These are phyloP conservation scores for Borealophlyctis nickersoniae DNA, from an alignment of 192 early-diverging fungal genomes.

Conservation along the genomic window DNA sequence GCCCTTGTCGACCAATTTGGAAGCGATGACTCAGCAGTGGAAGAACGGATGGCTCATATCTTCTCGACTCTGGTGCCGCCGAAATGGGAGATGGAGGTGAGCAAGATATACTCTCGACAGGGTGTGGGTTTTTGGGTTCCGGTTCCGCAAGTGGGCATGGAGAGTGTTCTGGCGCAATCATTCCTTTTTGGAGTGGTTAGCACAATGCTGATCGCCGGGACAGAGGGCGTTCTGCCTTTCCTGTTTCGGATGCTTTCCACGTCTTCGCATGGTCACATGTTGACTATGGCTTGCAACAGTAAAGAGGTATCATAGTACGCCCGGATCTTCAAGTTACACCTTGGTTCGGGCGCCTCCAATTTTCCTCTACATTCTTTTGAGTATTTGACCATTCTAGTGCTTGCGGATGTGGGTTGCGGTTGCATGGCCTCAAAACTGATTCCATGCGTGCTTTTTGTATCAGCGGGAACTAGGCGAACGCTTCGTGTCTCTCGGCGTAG, in stretches of 20 bases:
- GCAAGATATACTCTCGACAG: slow-evolving; percentile 1
- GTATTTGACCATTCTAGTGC: slow-evolving; percentile 6
- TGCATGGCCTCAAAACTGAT: too few relatives aligned
- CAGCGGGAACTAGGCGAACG: slow-evolving; percentile 79
- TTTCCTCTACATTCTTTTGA: slow-evolving; percentile 12
- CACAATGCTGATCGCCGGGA: too few relatives aligned
- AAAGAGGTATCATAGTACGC: slow-evolving; percentile 41
- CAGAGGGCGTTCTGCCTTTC: too few relatives aligned
- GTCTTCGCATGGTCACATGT: too few relatives aligned
- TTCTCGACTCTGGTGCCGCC: slow-evolving; percentile 77
- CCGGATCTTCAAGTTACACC: slow-evolving; percentile 9
- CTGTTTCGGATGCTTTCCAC: too few relatives aligned
- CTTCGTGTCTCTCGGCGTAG: slow-evolving; percentile 80
- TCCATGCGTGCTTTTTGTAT: background rate
- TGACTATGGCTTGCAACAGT: too few relatives aligned
- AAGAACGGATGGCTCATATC: slow-evolving; percentile 79
- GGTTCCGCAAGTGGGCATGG: background rate
- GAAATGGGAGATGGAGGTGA: slow-evolving; percentile 91
- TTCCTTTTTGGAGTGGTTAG: slow-evolving; percentile 14
- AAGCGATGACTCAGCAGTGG: slow-evolving; percentile 60
- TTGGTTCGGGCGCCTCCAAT: slow-evolving; percentile 31
- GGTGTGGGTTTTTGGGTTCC: too few relatives aligned
- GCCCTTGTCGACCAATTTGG: slow-evolving; percentile 92
- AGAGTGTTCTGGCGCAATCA: slow-evolving; percentile 10
- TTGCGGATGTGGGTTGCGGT: too few relatives aligned